Base-by-base conservation (phyloP, 208 protist genomes). In the Crithidia acanthocephali region DNA sequence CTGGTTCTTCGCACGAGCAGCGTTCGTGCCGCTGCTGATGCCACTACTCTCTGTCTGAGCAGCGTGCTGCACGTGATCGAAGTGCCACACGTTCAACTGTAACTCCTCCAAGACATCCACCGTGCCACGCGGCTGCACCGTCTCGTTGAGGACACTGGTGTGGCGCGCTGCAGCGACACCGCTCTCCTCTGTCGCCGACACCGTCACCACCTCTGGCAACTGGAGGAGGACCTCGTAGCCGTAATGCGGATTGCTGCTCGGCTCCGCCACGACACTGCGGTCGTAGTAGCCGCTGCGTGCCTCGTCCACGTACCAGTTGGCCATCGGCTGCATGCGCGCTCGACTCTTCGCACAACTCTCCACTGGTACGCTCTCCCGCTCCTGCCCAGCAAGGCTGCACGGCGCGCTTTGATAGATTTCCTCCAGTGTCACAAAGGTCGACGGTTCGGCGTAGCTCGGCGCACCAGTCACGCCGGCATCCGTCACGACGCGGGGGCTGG, bases 391-490 rank as follows among this genome's bases (percentile, higher is more conserved):
- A 25, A 44, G 44, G 9, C 47, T 44, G 16, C 6, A 9, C 20
- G 25, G 28, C 7, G 11, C 0, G 22, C 48, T 56, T 3, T 66
- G 66, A 51, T 79, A 90, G 13, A 95, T 64, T 44, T 95, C 90
- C 53, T 95, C 90, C 25, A 95, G 61, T 2, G 87, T 86, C 69
- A 93, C 88, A 62, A 95, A 93, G 20, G 84, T 79, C 55, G 79
- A 84, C 0, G 87, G 90, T 8, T 66, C 71, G 5, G 47, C 33
- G 67, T 92, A 95, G 61, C 81, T 70, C 9, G 27, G 18, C 20
- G 59, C 48, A 22, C 58, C 50, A 28, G 48, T 35, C 6, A 71
- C 64, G 15, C 72, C 65, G 27, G 48, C 72, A 20, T 72, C 63
- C 2, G 64, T 32, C 28, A 77, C 32, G 2, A 62, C 53, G 23